phyloP scores from a whole-genome alignment of 495 filamentous ascomycete genomes.

The Penicillium ochrochloron region DNA sequence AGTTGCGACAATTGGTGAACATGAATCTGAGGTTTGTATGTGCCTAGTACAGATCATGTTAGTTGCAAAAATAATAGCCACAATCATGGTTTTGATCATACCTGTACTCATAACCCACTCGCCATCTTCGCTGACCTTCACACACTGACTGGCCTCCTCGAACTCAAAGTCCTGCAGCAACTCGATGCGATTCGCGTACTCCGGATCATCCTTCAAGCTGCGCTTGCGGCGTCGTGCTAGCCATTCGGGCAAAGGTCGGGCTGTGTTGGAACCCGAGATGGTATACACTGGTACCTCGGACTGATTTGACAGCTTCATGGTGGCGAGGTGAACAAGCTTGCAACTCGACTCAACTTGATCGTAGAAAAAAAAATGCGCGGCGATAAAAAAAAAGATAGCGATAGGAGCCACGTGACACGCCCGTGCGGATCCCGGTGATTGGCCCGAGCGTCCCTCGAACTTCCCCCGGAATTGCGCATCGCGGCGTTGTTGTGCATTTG shows the following conservation, averaged over 20 bases:
- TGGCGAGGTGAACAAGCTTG: slow-evolving; percentile 19
- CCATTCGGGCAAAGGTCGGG: slow-evolving; percentile 93
- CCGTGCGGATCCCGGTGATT: slow-evolving; percentile 29
- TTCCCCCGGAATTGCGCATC: slow-evolving; percentile 33
- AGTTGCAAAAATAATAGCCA: slow-evolving; percentile 19
- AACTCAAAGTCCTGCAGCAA: slow-evolving; percentile 98
- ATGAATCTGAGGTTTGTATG: slow-evolving; percentile 96
- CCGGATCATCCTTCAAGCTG: slow-evolving; percentile 89
- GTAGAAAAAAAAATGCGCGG: slow-evolving; percentile 28
- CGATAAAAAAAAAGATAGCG: slow-evolving; percentile 58
- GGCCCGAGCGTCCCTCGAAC: slow-evolving; percentile 35
- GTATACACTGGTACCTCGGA: slow-evolving; percentile 94
- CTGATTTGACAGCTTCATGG: slow-evolving; percentile 88
- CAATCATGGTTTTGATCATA: slow-evolving; percentile 38
- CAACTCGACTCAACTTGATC: slow-evolving; percentile 4
- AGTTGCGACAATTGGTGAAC: slow-evolving; percentile 92
- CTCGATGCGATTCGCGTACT: slow-evolving; percentile 92
- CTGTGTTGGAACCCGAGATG: slow-evolving; percentile 88
- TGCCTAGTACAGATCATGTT: slow-evolving; percentile 50
- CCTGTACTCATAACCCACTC: slow-evolving; percentile 99
- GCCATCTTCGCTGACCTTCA: slow-evolving; percentile 92
- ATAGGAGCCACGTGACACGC: slow-evolving; percentile 42
- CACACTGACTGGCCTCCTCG: slow-evolving; percentile 93
- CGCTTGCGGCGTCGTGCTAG: slow-evolving; percentile 88
- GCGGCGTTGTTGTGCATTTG: slow-evolving; percentile 21